Percentiles rank a stretch among this genome's conserved stretches.
phyloP scores from a whole-genome alignment of 441 rosid species.

The Jatropha podagrica region DNA sequence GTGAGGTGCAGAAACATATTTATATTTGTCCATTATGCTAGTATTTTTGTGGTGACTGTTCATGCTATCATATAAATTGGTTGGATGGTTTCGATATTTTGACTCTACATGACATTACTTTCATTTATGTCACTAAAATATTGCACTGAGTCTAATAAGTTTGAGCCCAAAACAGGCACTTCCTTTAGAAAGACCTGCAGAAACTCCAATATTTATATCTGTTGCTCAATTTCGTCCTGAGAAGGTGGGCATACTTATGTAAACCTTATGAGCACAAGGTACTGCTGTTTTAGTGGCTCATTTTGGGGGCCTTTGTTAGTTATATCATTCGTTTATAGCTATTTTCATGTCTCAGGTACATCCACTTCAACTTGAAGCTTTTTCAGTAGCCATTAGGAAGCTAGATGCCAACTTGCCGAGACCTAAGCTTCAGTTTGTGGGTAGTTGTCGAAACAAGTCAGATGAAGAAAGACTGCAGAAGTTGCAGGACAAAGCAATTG shows the following conservation, averaged over 20 bases:
- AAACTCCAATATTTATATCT: slow-evolving; percentile 65
- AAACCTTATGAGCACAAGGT: slow-evolving; percentile 40
- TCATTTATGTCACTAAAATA: not conserved
- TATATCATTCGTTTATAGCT: slow-evolving; percentile 15
- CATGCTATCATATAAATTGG: not conserved
- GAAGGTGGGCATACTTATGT: slow-evolving; percentile 71
- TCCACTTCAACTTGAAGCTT: slow-evolving; percentile 85
- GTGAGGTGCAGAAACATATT: not conserved
- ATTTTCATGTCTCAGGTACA: slow-evolving; percentile 65
- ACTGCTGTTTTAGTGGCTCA: slow-evolving; percentile 31
- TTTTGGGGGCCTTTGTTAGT: slow-evolving; percentile 24
- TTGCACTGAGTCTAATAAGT: slow-evolving; percentile 20
- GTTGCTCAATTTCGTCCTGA: slow-evolving; percentile 98
- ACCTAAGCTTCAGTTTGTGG: slow-evolving; percentile 89
- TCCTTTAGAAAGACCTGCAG: slow-evolving; percentile 65
- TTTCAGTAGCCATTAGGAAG: slow-evolving; percentile 55
- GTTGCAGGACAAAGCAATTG: slow-evolving; percentile 65
- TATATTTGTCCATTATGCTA: not conserved
- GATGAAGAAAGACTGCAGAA: slow-evolving; percentile 81
- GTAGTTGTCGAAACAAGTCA: slow-evolving; percentile 81
- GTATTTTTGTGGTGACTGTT: not conserved
- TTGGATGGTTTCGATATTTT: not conserved
- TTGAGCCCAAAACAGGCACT: slow-evolving; percentile 48
- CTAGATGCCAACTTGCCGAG: slow-evolving; percentile 48
- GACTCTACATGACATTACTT: not conserved